Evolutionary conservation across 1,284 basidiomycete species (phyloP).

Genomic region (Malassezia yamatoensis): DNA sequence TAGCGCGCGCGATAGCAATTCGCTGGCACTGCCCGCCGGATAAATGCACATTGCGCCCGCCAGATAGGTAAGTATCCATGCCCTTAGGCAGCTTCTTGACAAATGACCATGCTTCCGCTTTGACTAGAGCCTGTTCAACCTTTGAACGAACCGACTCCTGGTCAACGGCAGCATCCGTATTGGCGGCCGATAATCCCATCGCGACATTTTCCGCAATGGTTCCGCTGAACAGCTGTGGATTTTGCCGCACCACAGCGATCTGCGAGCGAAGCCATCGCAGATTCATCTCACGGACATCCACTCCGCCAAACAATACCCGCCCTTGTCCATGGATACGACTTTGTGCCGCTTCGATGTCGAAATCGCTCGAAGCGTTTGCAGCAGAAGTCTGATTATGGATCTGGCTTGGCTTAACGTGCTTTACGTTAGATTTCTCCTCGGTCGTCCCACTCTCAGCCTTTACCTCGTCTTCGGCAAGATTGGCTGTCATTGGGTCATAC

Average conservation of each 20-base stretch:
- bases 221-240: conserved; percentile 47
- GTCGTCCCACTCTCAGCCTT: neutral
- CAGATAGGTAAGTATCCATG: conserved; percentile 47
- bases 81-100: conserved; percentile 47
- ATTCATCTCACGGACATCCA: conserved; percentile 48
- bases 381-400: too few species aligned
- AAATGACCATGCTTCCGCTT: conserved; percentile 50
- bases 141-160: conserved; percentile 32
- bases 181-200: conserved; percentile 29
- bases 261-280: conserved; percentile 50
- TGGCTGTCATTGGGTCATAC: conserved; percentile 49
- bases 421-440: conserved; percentile 6
- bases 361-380: neutral
- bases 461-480: neutral
- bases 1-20: conserved; percentile 42
- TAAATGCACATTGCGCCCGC: conserved; percentile 46
- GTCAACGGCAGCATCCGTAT: conserved; percentile 16
- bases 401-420: neutral
- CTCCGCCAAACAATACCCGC: conserved; percentile 38
- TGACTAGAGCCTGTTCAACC: conserved; percentile 37
- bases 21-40: conserved; percentile 44
- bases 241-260: conserved; percentile 50
- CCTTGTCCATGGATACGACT: conserved; percentile 26
- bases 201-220: conserved; percentile 45
- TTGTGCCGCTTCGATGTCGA: conserved; percentile 8